A percentile compares a stretch with the other conserved stretches of the same genome.
These are phyloP conservation scores for Candida michaelii DNA, from an alignment of 805 yeast species.

Conservation along the genomic window DNA sequence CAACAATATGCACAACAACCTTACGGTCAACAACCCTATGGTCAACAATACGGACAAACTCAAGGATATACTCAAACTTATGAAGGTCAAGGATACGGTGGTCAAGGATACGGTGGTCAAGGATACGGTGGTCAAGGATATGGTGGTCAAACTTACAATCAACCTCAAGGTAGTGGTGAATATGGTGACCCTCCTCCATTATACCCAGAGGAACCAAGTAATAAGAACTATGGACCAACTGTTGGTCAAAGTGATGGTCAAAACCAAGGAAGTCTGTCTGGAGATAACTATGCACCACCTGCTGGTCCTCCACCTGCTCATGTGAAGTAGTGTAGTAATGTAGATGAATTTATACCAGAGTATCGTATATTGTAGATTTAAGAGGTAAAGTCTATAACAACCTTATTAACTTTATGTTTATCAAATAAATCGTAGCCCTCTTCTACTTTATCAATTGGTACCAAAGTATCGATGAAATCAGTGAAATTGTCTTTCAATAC, in stretches of 20 bases:
- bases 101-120: slow-evolving; percentile 1
- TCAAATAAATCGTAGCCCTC: slow-evolving; percentile 54
- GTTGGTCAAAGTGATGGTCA: slow-evolving; percentile 2
- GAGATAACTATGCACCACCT: slow-evolving; percentile 8
- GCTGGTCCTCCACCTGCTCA: slow-evolving; percentile 17
- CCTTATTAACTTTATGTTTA: slow-evolving; percentile 53
- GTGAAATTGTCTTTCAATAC: slow-evolving; percentile 43
- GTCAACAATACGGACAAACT: neutral
- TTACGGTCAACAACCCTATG: slow-evolving; percentile 3
- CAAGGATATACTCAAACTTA: slow-evolving; percentile 2
- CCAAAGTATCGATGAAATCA: slow-evolving; percentile 51
- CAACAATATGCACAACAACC: slow-evolving; percentile 1
- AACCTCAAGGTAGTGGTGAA: neutral
- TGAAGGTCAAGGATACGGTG: slow-evolving; percentile 2
- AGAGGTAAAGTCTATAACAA: slow-evolving; percentile 39
- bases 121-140: neutral
- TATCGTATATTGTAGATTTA: too few species aligned
- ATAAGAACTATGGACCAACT: slow-evolving; percentile 4
- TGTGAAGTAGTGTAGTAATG: slow-evolving; percentile 7
- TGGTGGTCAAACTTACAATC: slow-evolving; percentile 1
- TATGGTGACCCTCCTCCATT: slow-evolving; percentile 17
- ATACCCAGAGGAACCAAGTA: slow-evolving; percentile 11
- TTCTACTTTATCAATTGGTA: slow-evolving; percentile 44
- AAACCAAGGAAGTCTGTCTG: neutral
- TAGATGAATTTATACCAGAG: neutral